These are phyloP conservation scores for Pyrus communis DNA, from an alignment of 306 rosid genomes.

Conservation along the genomic window DNA sequence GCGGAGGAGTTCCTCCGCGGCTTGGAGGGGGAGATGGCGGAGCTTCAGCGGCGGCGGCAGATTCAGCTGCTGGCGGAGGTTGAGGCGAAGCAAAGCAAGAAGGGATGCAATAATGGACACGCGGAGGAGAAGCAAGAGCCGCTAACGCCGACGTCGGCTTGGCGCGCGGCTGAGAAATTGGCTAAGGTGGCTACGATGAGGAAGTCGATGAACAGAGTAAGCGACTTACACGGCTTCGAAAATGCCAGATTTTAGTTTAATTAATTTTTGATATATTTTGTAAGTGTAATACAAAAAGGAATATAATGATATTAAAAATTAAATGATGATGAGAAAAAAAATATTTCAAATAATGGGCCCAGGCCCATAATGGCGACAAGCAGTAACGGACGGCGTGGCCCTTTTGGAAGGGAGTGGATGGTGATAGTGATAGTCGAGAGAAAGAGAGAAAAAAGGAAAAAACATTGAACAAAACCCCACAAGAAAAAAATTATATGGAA, in stretches of 20 bases:
- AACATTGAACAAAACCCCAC: conserved; percentile 12
- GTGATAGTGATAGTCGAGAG: not conserved
- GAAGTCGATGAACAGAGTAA: conserved; percentile 95
- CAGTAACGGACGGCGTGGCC: conserved; percentile 44
- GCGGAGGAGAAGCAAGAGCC: conserved; percentile 64
- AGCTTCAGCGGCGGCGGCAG: conserved; percentile 49
- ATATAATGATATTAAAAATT: not conserved
- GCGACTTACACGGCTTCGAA: conserved; percentile 96
- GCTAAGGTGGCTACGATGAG: conserved; percentile 96
- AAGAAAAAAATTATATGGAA: not conserved
- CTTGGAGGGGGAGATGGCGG: conserved; percentile 62
- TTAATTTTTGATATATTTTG: conserved; percentile 9
- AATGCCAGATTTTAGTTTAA: conserved; percentile 81
- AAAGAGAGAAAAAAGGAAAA: not conserved
- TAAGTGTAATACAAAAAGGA: conserved; percentile 38
- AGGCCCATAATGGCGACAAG: conserved; percentile 49
- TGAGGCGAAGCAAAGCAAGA: conserved; percentile 20
- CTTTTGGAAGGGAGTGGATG: conserved; percentile 45
- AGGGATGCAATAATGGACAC: not conserved
- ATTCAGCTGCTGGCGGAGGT: conserved; percentile 13
- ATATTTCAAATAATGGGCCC: conserved; percentile 18
- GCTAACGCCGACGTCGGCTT: conserved; percentile 89
- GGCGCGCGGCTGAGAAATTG: conserved; percentile 90
- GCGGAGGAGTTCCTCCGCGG: conserved; percentile 48
- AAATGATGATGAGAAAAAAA: not conserved